Percentiles rank a stretch among this genome's conserved stretches.
phyloP scores from a whole-genome alignment of 2,329 filamentous ascomycete species.

The Pyrenochaeta sp. region DNA sequence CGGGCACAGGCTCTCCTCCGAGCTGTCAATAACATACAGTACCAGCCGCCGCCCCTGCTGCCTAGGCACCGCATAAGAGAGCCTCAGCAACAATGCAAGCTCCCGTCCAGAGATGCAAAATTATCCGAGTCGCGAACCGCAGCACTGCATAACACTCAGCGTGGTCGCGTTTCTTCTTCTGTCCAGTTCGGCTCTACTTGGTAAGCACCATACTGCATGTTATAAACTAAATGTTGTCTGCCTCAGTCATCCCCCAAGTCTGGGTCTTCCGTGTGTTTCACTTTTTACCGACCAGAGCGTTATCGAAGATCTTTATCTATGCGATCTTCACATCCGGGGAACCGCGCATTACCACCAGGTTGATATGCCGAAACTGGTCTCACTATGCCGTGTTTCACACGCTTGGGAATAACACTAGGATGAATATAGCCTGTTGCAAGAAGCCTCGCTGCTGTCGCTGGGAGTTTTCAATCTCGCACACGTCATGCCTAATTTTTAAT shows the following conservation, averaged over 20 bases:
- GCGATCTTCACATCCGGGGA: constrained; percentile 3
- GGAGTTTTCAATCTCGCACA: not conserved
- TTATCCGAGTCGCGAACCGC: constrained; percentile 3
- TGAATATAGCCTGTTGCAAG: not conserved
- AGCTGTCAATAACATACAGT: not conserved
- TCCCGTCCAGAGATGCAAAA: constrained; percentile 1
- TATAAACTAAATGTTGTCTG: not conserved
- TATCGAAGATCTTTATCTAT: constrained; percentile 1
- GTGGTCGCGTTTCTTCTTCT: not conserved
- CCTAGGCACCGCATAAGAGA: constrained; percentile 3
- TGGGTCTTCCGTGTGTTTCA: constrained; percentile 13
- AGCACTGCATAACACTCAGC: not conserved
- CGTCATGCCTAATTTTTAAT: not conserved
- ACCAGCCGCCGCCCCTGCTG: constrained; percentile 5
- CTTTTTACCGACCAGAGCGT: not conserved
- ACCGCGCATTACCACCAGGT: not conserved
- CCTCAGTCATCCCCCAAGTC: constrained; percentile 3
- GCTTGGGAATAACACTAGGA: not conserved
- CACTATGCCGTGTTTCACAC: constrained; percentile 5
- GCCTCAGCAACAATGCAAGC: constrained; percentile 9
- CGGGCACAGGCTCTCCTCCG: constrained; percentile 5
- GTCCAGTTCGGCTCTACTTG: not conserved
- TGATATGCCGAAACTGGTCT: not conserved
- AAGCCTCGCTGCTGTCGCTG: not conserved
- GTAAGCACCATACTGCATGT: not conserved